Evolutionary conservation across 2,329 filamentous ascomycete species (phyloP), one percentile per base, ranked within the genome.

Genomic region (Knufia petricola): DNA sequence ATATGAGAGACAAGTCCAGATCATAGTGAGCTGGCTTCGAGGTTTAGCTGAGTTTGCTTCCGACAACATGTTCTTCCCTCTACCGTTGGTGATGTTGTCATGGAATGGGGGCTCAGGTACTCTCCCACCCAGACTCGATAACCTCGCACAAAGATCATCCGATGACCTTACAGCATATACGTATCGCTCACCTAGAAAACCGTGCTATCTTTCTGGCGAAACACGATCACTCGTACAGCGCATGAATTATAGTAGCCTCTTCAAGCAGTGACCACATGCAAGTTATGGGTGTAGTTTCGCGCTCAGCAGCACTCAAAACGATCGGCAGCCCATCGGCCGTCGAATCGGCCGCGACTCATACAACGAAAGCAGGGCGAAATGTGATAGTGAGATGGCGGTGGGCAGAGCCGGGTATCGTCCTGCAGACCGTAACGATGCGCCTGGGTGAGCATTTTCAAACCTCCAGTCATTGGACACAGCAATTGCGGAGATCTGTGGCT

Each of bases 161-260:
- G 46, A 49, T 3, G 51, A 46, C 3, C 54, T 52, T 15, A 31
- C 50, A 20, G 47, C 36, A 3, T 51, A 49, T 17, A 21, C 44
- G 1, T 58, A 58, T 36, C 53, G 48, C 9, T 48, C 53, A 17
- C 26, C 43, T 9, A 28, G 54, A 38, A 52, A 58, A 37, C 54
- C 53, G 50, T 58, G 55, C 37, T 58, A 54, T 54, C 56, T 54
- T 54, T 58, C 51, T 31, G 50, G 54, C 10, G 55, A 58, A 48
- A 51, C 40, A 9, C 41, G 55, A 4, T 46, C 56, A 24, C 45
- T 50, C 38, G 46, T n/a, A 50, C 52, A 44, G 28, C 49, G 34
- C 38, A 48, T 26, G 47, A 53, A 17, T 38, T 46, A 42, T 3
- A 19, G 13, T n/a, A 42, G 48, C 2, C 34, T 36, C 23, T 36